phyloP scores from a whole-genome alignment of 192 early-diverging fungal genomes.

The Gigaspora rosea region DNA sequence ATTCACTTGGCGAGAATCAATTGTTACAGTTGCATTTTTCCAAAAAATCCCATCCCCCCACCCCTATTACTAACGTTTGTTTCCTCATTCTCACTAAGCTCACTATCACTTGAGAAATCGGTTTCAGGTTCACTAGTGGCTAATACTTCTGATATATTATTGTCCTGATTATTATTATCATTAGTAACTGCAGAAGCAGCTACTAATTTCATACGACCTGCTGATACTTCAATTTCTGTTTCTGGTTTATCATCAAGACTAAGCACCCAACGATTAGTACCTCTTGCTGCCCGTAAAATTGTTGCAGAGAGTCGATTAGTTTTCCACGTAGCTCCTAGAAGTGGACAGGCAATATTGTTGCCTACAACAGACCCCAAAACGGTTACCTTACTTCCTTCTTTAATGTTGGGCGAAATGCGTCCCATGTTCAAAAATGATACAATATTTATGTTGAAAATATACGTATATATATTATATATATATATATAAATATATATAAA shows the following conservation, averaged over 20 bases:
- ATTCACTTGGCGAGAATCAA: neutral
- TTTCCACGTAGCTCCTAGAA: neutral
- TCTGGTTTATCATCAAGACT: neutral
- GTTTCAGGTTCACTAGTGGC: too few species aligned
- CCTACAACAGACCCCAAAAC: neutral
- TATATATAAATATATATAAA: too few species aligned
- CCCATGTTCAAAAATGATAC: neutral
- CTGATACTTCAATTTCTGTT: conserved; percentile 5
- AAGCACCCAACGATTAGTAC: neutral
- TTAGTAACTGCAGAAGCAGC: neutral
- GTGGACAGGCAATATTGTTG: neutral
- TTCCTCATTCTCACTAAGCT: neutral
- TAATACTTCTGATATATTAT: too few species aligned
- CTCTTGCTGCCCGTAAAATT: neutral
- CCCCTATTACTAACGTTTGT: neutral
- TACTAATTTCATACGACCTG: conserved; percentile 4
- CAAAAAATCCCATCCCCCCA: neutral
- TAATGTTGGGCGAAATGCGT: neutral
- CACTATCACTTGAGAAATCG: conserved; percentile 21
- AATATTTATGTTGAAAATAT: neutral
- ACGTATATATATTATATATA: too few species aligned
- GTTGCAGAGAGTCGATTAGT: neutral
- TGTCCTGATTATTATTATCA: too few species aligned
- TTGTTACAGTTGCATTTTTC: neutral
- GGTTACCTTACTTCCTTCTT: neutral